These are phyloP conservation scores for Mycogone perniciosa DNA, from an alignment of 2,329 filamentous ascomycete genomes.

Conservation along the genomic window DNA sequence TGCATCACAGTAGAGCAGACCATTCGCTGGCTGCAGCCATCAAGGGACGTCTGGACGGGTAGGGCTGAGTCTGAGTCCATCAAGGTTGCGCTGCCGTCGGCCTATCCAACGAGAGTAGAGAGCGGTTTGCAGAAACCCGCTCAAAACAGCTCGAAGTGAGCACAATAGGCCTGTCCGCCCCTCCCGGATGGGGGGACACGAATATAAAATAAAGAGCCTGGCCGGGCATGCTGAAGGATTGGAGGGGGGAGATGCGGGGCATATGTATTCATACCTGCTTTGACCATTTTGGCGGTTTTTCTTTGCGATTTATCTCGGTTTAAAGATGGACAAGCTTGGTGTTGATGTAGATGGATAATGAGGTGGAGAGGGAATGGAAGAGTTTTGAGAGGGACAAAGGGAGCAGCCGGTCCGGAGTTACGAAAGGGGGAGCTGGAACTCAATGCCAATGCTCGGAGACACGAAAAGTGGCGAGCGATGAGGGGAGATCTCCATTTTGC, in stretches of 20 bases:
- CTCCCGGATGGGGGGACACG: constrained; percentile 9
- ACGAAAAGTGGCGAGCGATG: constrained; percentile 4
- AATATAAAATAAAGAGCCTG: constrained; percentile 20
- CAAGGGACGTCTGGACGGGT: constrained; percentile 24
- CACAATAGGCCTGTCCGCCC: constrained; percentile 14
- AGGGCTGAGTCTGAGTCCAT: constrained; percentile 29
- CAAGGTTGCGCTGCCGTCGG: constrained; percentile 36
- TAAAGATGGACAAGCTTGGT: constrained; percentile 5
- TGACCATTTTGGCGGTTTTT: constrained; percentile 83
- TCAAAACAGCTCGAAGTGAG: constrained; percentile 49
- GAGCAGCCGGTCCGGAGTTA: constrained; percentile 9
- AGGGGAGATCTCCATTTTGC: constrained; percentile 4
- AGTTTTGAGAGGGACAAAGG: constrained; percentile 9
- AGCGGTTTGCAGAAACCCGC: constrained; percentile 41
- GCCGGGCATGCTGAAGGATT: too few species aligned
- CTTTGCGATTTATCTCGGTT: constrained; percentile 20
- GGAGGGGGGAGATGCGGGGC: too few species aligned
- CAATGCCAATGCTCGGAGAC: neutral
- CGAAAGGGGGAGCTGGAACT: constrained; percentile 4
- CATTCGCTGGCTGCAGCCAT: constrained; percentile 19
- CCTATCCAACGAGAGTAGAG: constrained; percentile 13
- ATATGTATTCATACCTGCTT: constrained; percentile 60
- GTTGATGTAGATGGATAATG: constrained; percentile 12
- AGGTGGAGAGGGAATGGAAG: constrained; percentile 12
- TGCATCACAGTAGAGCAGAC: neutral